Evolutionary conservation across 1,139 yeast species (phyloP).

Genomic region (Yamadazyma oceani): DNA sequence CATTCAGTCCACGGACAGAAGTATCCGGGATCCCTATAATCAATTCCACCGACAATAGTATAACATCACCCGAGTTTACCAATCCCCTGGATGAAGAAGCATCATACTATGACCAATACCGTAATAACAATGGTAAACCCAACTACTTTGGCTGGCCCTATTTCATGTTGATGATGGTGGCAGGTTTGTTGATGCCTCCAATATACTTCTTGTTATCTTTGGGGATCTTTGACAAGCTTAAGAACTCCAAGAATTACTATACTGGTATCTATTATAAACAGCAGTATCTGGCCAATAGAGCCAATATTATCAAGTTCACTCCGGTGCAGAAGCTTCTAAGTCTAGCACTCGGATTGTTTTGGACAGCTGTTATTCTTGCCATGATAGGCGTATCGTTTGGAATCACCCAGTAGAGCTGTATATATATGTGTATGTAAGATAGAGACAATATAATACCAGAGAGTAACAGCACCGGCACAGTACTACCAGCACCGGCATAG

Average conservation of each 20-base stretch:
- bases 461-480: too few relatives aligned
- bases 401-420: constrained; percentile 8
- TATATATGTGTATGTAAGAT: neutral
- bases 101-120: neutral
- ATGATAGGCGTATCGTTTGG: constrained; percentile 47
- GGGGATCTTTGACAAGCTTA: constrained; percentile 34
- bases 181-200: constrained; percentile 38
- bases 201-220: constrained; percentile 30
- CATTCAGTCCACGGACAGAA: constrained; percentile 5
- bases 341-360: constrained; percentile 30
- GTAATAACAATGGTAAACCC: constrained; percentile 2
- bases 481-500: too few relatives aligned
- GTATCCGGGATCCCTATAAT: constrained; percentile 10
- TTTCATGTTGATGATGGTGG: constrained; percentile 23
- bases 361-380: constrained; percentile 35
- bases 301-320: constrained; percentile 22
- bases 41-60: constrained; percentile 8
- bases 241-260: constrained; percentile 15
- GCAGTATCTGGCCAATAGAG: constrained; percentile 15
- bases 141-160: constrained; percentile 19
- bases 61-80: constrained; percentile 10
- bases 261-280: constrained; percentile 23
- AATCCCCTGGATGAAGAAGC: constrained; percentile 3
- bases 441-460: too few relatives aligned
- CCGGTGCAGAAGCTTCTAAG: constrained; percentile 34